Evolutionary conservation across 2,329 filamentous ascomycete species (phyloP).

Genomic region (Pseudogymnoascus sp.): DNA sequence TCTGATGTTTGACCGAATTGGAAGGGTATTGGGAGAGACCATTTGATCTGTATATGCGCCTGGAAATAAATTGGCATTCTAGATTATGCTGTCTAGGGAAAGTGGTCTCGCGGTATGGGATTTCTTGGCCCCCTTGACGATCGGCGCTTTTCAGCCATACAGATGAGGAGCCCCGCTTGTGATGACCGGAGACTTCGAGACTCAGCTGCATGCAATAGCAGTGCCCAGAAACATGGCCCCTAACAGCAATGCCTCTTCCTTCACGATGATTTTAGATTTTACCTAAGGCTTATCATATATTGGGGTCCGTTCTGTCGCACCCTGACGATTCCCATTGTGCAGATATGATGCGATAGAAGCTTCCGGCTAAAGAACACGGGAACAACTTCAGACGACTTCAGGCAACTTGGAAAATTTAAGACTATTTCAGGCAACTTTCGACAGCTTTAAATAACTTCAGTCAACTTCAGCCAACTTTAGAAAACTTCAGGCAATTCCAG

Average conservation of each 20-base stretch:
- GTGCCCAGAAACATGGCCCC: background rate
- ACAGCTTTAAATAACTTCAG: background rate
- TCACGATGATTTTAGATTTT: background rate
- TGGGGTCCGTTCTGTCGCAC: constrained; percentile 8
- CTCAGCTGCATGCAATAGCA: constrained; percentile 11
- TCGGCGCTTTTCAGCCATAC: constrained; percentile 11
- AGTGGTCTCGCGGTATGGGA: background rate
- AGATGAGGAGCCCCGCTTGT: constrained; percentile 8
- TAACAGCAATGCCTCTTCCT: background rate
- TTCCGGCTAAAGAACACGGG: background rate
- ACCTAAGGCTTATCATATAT: constrained; percentile 9
- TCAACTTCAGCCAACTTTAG: background rate
- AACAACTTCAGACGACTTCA: background rate
- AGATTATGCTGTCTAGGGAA: constrained; percentile 6
- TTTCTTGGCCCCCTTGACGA: constrained; percentile 7
- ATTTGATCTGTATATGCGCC: constrained; percentile 11
- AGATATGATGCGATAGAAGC: background rate
- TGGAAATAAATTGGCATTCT: constrained; percentile 8
- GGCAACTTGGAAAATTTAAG: too few species aligned
- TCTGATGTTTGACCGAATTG: constrained; percentile 11
- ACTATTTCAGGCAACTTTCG: too few species aligned
- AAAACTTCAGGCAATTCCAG: background rate
- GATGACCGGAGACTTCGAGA: constrained; percentile 9
- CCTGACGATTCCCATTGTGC: constrained; percentile 7
- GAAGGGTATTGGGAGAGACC: constrained; percentile 10